Percentiles rank a stretch among this genome's conserved stretches.
phyloP scores from a whole-genome alignment of 139 green algal species.

The Volvox africanus region DNA sequence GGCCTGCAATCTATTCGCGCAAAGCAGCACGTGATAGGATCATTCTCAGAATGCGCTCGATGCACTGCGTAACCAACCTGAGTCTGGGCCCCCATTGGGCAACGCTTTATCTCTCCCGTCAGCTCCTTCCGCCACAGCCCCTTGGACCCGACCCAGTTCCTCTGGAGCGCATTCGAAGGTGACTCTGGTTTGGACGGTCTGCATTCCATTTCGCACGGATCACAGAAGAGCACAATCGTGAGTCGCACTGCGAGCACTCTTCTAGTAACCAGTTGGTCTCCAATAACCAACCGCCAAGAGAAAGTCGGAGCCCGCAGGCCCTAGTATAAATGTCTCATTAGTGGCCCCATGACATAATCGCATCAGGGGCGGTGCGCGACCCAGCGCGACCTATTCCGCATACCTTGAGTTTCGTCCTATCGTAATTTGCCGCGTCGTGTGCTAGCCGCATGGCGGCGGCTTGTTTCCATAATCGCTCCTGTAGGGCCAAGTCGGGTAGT shows the following conservation, averaged over 20 bases:
- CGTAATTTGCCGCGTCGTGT: conserved; percentile 44
- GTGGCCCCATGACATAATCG: too few species aligned
- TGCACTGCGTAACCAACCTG: not conserved
- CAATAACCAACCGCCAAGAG: too few species aligned
- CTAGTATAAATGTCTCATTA: too few species aligned
- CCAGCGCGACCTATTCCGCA: not conserved
- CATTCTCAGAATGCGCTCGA: too few species aligned
- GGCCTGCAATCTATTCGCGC: too few species aligned
- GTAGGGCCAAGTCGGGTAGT: not conserved
- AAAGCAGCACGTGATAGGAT: too few species aligned
- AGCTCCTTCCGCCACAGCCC: not conserved
- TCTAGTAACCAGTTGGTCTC: too few species aligned
- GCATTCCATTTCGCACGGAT: not conserved
- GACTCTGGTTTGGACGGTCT: conserved; percentile 23
- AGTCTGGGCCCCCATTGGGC: not conserved
- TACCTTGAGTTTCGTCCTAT: conserved; percentile 38
- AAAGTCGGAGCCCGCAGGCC: too few species aligned
- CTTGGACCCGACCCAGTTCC: conserved; percentile 43
- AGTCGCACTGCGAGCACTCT: too few species aligned
- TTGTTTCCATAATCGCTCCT: conserved; percentile 55
- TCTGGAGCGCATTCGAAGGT: not conserved
- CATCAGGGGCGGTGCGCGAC: too few species aligned
- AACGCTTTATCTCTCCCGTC: not conserved
- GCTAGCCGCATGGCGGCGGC: conserved; percentile 42
- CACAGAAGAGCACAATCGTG: too few species aligned